These are phyloP conservation scores for Trametes villosa DNA, from an alignment of 768 basidiomycete genomes.

Conservation along the genomic window DNA sequence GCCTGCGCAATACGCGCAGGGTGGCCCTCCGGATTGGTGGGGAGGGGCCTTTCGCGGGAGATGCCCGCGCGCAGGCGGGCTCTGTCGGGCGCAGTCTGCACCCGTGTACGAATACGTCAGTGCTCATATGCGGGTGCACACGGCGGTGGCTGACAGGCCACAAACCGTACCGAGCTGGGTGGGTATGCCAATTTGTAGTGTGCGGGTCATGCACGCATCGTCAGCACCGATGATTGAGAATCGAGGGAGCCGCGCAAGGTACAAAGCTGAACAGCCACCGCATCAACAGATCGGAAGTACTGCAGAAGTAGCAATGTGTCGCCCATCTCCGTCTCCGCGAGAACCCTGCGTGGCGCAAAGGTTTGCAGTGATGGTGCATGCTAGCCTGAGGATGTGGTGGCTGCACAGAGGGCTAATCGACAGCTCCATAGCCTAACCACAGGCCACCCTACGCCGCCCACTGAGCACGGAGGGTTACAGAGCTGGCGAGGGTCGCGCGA, in stretches of 20 bases:
- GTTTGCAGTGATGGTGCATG: too few relatives aligned
- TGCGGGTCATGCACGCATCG: too few relatives aligned
- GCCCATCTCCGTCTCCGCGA: neutral
- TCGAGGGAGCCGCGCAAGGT: constrained; percentile 1
- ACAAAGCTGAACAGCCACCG: constrained; percentile 4
- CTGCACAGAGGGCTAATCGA: neutral
- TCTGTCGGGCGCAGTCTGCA: neutral
- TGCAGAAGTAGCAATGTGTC: neutral
- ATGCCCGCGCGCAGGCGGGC: neutral
- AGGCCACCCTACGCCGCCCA: neutral
- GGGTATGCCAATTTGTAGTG: neutral
- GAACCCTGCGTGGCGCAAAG: neutral
- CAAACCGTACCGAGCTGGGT: neutral
- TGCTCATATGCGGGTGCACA: too few relatives aligned
- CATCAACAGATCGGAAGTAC: neutral
- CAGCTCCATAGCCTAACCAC: neutral
- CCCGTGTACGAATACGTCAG: neutral
- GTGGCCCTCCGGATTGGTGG: too few relatives aligned
- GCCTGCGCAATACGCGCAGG: too few relatives aligned
- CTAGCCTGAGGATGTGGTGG: too few relatives aligned
- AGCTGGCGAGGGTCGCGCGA: neutral
- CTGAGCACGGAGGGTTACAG: neutral
- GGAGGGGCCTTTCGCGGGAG: neutral
- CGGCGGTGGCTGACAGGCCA: neutral
- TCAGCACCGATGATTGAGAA: neutral